phyloP scores from a whole-genome alignment of 2,329 filamentous ascomycete species.

The Dothidotthia symphoricarpi region DNA sequence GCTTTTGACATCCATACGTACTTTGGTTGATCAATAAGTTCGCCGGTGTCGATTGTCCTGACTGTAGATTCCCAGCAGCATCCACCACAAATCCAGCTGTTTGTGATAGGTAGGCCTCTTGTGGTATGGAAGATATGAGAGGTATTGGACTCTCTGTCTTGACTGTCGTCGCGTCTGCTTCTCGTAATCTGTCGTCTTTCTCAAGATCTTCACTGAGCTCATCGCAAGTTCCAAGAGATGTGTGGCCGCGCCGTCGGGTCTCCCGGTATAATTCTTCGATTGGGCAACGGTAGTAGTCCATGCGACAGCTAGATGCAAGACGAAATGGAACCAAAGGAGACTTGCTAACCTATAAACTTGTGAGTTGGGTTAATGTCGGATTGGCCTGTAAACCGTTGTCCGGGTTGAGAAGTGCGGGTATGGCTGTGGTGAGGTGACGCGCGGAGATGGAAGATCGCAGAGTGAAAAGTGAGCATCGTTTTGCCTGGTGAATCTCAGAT shows the following conservation, averaged over 20 bases:
- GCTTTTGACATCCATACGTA: conserved; percentile 3
- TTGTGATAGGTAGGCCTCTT: conserved; percentile 2
- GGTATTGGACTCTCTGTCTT: conserved; percentile 5
- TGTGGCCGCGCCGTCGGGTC: conserved; percentile 15
- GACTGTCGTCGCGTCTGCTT: conserved; percentile 22
- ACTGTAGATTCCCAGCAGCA: too few species aligned
- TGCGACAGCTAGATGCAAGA: conserved; percentile 2
- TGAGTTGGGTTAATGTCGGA: too few species aligned
- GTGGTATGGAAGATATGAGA: conserved; percentile 1
- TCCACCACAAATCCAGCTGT: too few species aligned
- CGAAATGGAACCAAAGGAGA: too few species aligned
- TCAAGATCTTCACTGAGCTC: conserved; percentile 20
- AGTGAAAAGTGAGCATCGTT: too few species aligned
- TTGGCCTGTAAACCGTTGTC: too few species aligned
- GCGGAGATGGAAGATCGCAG: too few species aligned
- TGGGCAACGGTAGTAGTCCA: conserved; percentile 29
- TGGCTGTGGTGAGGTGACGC: too few species aligned
- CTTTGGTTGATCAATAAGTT: conserved; percentile 20
- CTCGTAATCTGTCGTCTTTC: conserved; percentile 18
- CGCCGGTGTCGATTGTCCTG: conserved; percentile 8
- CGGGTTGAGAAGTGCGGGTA: too few species aligned
- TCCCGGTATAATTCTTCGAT: conserved; percentile 16
- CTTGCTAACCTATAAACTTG: too few species aligned
- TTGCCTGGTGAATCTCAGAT: too few species aligned
- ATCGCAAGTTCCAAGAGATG: conserved; percentile 12